Base-by-base conservation (phyloP, 139 green algal genomes). In the Desmodesmus armatus region DNA sequence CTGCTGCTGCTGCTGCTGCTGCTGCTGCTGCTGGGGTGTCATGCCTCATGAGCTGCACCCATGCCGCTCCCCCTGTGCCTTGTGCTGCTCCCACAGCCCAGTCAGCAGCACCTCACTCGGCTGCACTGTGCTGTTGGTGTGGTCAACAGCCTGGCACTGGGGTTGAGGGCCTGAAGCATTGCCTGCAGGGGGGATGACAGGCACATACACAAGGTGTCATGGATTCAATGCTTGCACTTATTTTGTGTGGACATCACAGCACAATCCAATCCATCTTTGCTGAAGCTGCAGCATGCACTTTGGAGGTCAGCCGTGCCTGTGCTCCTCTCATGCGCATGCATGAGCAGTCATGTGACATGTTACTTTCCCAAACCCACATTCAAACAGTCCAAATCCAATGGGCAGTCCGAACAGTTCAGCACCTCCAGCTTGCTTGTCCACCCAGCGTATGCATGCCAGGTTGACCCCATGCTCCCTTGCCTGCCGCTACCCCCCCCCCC, bases 21-120 rank as follows among this genome's bases (percentile, higher is more conserved):
- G 73, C 73, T 81, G 73, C 73, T 75, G 78, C 78, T 75, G 78
- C 62, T 75, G 39, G n/a, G 21, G 3, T 33, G 1, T 78, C 43
- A 5, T 70, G n/a, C 31, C 76, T 66, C 29, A 82, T 39, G 25
- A 82, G 76, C 55, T 55, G 73, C 15, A 96, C 87, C 94, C 94
- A 97, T 27, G 93, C 94, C 5, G 94, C 81, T 19, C 79, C 75
- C 89, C 35, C 15, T 83, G 70, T 5, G 94, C 94, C 29, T 87
- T 78, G 58, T 96, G 92, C 58, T 95, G 78, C 77, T 84, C 86
- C 87, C 97, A 97, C 0, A 90, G 82, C 0, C 90, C 86, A 27
- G 93, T 87, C 74, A 73, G 58, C 2, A 96, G 7, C 39, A 96
- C 88, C 66, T 90, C 53, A 1, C 60, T 19, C 5, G 93, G 60